Evolutionary conservation across 2,329 filamentous ascomycete species (phyloP).

Genomic region (Byssoonygena ceratinophila): DNA sequence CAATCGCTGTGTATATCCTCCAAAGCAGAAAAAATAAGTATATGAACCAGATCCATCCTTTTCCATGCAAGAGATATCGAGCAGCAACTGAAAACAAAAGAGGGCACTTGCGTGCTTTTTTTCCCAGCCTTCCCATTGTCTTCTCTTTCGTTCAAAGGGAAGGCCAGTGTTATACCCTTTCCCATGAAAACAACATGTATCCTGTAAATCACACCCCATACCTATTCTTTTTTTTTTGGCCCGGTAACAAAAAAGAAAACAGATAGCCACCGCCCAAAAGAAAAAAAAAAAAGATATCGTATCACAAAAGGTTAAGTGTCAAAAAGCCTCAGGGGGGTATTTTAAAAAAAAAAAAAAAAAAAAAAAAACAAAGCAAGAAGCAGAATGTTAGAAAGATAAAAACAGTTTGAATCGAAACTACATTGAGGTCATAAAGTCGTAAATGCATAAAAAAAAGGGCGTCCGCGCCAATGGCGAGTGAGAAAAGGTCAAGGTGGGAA

Average conservation of each 20-base stretch:
- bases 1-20: no score
- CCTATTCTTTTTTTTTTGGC: background rate
- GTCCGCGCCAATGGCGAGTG: background rate
- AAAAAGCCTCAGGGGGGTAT: constrained; percentile 1
- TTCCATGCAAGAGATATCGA: background rate
- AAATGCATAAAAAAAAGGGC: constrained; percentile 9
- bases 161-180: background rate
- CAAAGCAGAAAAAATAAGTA: background rate
- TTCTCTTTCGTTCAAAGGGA: no score
- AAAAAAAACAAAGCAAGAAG: constrained; percentile 5
- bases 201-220: background rate
- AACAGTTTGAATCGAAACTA: background rate
- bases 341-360: background rate
- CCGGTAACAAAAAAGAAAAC: background rate
- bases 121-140: background rate
- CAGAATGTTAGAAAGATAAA: no score
- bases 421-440: constrained; percentile 20
- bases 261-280: background rate
- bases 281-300: background rate
- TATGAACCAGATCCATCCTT: background rate
- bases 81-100: background rate
- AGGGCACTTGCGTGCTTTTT: background rate
- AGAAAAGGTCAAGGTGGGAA: background rate
- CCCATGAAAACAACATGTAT: background rate
- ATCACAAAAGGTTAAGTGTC: background rate